Base-by-base conservation (phyloP, 225 moss, liverwort and hornwort species). In the Takakia lepidozioides region DNA sequence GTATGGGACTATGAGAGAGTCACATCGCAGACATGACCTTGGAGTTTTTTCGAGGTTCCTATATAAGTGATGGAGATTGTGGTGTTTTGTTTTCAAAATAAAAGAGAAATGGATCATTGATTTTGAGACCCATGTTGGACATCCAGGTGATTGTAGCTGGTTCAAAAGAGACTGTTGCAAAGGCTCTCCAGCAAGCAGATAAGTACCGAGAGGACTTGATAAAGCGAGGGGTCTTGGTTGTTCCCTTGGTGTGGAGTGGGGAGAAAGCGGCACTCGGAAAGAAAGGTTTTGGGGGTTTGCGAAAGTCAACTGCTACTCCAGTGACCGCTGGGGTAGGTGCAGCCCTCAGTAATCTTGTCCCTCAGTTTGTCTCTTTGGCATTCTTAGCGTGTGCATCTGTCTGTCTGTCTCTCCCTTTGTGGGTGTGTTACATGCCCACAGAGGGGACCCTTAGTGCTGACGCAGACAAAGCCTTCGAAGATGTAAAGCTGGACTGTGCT, bases 81-180 rank as follows among this genome's bases (percentile, higher is more conserved):
- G n/a, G n/a, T n/a, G n/a, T n/a, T n/a, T n/a, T n/a, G n/a, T n/a
- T n/a, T n/a, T n/a, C n/a, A n/a, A n/a, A n/a, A n/a, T n/a, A n/a
- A n/a, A n/a, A n/a, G n/a, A n/a, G n/a, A n/a, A n/a, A n/a, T n/a
- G n/a, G n/a, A n/a, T n/a, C n/a, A n/a, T n/a, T n/a, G n/a, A n/a
- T n/a, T n/a, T n/a, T n/a, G n/a, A n/a, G n/a, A n/a, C n/a, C n/a
- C n/a, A n/a, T n/a, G n/a, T n/a, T n/a, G n/a, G n/a, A n/a, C n/a
- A n/a, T n/a, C n/a, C 84, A 95, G 95, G 90, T 95, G 41, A 90
- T 95, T 42, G 26, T 95, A 57, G 95, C 89, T 64, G 95, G 95
- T 38, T 73, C 62, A 2, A 71, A 73, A 10, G 81, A 90, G 56
- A 73, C 50, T 24, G 82, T 95, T 25, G 77, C 67, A 55, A 90